A percentile compares a stretch with the other conserved stretches of the same genome.
Conservation (phyloP, 768 basidiomycete genomes). For the Pisolithus orientalis region DNA sequence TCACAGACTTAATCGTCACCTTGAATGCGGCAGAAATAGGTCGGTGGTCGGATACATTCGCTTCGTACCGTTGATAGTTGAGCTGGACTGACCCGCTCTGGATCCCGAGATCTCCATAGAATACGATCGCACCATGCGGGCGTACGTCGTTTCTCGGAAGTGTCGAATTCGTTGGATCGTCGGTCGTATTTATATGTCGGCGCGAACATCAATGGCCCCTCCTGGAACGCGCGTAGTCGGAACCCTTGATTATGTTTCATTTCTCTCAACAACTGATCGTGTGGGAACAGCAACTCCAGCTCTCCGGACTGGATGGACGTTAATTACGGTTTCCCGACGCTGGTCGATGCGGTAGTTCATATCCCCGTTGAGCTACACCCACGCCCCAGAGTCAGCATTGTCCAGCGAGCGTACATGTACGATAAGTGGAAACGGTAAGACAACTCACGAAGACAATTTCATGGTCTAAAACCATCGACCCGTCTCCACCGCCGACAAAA, state of each 20-base stretch:
- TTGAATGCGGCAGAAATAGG: slow-evolving; percentile 79
- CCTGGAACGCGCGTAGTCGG: slow-evolving; percentile 76
- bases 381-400: not conserved
- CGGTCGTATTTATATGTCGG: slow-evolving; percentile 97
- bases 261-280: slow-evolving; percentile 90
- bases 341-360: slow-evolving; percentile 98
- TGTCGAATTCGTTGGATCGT: slow-evolving; percentile 71
- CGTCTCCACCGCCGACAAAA: slow-evolving; percentile 88
- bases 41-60: slow-evolving; percentile 84
- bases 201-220: slow-evolving; percentile 75
- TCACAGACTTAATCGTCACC: slow-evolving; percentile 68
- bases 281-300: slow-evolving; percentile 50
- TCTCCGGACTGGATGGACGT: slow-evolving; percentile 66
- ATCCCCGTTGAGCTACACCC: slow-evolving; percentile 74
- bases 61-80: slow-evolving; percentile 79
- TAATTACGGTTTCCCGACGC: slow-evolving; percentile 75
- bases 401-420: not conserved
- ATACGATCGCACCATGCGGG: slow-evolving; percentile 98
- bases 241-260: slow-evolving; percentile 84
- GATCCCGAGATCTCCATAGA: slow-evolving; percentile 61
- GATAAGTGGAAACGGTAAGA: not conserved
- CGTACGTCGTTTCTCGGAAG: slow-evolving; percentile 79
- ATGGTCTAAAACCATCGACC: slow-evolving; percentile 89
- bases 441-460: slow-evolving; percentile 75
- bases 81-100: slow-evolving; percentile 54